Percentiles rank a stretch among this genome's conserved stretches.
phyloP scores from a whole-genome alignment of 2,329 filamentous ascomycete species.

The Cercospora zeina region DNA sequence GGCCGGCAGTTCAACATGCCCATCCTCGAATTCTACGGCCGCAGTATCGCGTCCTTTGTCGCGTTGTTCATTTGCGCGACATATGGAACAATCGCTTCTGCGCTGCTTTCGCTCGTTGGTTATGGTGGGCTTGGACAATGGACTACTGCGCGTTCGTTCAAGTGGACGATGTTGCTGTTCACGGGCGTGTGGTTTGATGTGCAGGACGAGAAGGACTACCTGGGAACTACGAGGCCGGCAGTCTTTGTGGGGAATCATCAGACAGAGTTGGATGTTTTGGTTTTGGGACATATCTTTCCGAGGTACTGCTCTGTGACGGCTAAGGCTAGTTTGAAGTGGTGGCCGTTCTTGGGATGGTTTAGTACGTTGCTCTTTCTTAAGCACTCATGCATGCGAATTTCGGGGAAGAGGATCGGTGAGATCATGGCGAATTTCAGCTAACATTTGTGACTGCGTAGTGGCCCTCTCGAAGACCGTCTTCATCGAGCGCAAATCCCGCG shows the following conservation, averaged over 20 bases:
- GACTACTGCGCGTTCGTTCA: slow-evolving; percentile 76
- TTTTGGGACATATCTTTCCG: slow-evolving; percentile 87
- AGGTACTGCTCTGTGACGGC: slow-evolving; percentile 90
- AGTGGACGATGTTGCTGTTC: slow-evolving; percentile 70
- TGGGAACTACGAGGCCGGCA: slow-evolving; percentile 65
- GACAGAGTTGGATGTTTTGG: slow-evolving; percentile 84
- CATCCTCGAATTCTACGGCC: slow-evolving; percentile 63
- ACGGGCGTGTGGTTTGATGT: slow-evolving; percentile 78
- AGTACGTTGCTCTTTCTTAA: slow-evolving; percentile 48
- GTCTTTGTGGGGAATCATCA: slow-evolving; percentile 96
- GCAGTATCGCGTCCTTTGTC: slow-evolving; percentile 52
- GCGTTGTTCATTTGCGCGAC: slow-evolving; percentile 52
- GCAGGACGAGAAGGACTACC: slow-evolving; percentile 48
- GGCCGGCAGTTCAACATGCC: slow-evolving; percentile 38
- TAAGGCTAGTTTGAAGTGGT: slow-evolving; percentile 76
- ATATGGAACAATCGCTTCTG: slow-evolving; percentile 75
- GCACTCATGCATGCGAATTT: not conserved
- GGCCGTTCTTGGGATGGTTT: slow-evolving; percentile 92
- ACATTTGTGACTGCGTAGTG: slow-evolving; percentile 51
- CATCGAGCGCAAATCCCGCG: slow-evolving; percentile 85
- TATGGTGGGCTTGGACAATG: slow-evolving; percentile 80
- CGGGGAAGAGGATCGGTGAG: not conserved
- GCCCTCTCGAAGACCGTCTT: slow-evolving; percentile 84
- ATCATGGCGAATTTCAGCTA: slow-evolving; percentile 2
- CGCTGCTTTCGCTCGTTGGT: slow-evolving; percentile 69